phyloP scores from a whole-genome alignment of 208 protist genomes.

The Vickermania spadyakhi region DNA sequence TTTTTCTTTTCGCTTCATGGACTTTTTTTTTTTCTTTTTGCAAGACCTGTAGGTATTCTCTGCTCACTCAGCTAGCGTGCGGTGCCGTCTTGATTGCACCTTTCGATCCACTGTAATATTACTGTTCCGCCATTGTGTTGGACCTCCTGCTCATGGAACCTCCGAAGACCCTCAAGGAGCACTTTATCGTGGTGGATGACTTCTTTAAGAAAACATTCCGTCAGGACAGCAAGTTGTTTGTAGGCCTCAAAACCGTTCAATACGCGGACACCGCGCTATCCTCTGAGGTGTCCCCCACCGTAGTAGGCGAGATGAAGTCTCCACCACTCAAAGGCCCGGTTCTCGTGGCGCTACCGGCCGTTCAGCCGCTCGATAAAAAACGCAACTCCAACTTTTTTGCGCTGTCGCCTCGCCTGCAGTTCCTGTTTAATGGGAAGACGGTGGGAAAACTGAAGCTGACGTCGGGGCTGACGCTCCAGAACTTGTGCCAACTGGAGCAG shows the following conservation, averaged over 20 bases:
- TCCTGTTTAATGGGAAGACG: constrained; percentile 37
- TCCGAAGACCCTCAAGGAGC: constrained; percentile 52
- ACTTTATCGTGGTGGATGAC: constrained; percentile 76
- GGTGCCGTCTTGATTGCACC: no score
- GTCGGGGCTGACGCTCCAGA: constrained; percentile 38
- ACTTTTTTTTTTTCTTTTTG: constrained; percentile 9
- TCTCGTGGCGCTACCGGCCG: not conserved
- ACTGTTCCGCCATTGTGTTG: no score
- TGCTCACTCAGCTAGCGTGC: no score
- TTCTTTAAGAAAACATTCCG: constrained; percentile 85
- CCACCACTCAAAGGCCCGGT: not conserved
- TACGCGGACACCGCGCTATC: constrained; percentile 26
- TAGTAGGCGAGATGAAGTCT: not conserved
- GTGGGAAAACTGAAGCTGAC: constrained; percentile 76
- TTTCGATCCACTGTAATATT: no score
- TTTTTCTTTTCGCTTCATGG: not conserved
- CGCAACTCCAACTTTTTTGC: constrained; percentile 19
- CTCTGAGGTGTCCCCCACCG: not conserved
- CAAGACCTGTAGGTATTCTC: no score
- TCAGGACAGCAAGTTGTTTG: constrained; percentile 56
- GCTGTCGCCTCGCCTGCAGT: constrained; percentile 67
- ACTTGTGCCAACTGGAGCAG: constrained; percentile 65
- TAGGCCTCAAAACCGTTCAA: constrained; percentile 69
- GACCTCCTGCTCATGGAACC: constrained; percentile 31
- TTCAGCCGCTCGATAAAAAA: no score